phyloP scores from a whole-genome alignment of 148 eudicot genomes.

The Rhododendron vialii region DNA sequence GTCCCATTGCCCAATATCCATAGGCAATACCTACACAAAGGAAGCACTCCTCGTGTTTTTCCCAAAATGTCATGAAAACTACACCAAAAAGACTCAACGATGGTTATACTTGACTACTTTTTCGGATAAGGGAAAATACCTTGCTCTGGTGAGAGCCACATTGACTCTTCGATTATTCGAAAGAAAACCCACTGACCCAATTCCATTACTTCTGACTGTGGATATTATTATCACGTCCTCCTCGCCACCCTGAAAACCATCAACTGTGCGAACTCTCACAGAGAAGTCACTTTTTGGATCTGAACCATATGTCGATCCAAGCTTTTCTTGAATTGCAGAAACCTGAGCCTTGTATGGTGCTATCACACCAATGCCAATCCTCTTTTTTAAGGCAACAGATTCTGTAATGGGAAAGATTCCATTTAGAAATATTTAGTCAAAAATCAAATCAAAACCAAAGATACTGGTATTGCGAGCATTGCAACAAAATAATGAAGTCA shows the following conservation, averaged over 20 bases:
- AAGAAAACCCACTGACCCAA: not conserved
- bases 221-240: constrained; percentile 2
- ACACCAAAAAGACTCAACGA: not conserved
- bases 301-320: not conserved
- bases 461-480: not conserved
- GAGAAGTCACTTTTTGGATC: not conserved
- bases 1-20: not conserved
- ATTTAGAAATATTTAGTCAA: not conserved
- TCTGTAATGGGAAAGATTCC: not conserved
- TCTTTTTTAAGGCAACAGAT: not conserved
- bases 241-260: not conserved
- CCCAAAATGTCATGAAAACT: not conserved
- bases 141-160: constrained; percentile 5
- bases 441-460: not conserved
- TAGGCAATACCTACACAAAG: not conserved
- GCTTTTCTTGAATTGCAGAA: not conserved
- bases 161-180: not conserved
- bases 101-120: not conserved
- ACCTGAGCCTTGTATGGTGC: constrained; percentile 1
- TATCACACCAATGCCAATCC: constrained; percentile 1
- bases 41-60: not conserved
- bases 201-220: not conserved
- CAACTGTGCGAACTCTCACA: constrained; percentile 1
- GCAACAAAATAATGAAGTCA: not conserved
- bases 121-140: not conserved